Evolutionary conservation across 305 asterid genomes (phyloP).

Genomic region (Ajuga reptans): DNA sequence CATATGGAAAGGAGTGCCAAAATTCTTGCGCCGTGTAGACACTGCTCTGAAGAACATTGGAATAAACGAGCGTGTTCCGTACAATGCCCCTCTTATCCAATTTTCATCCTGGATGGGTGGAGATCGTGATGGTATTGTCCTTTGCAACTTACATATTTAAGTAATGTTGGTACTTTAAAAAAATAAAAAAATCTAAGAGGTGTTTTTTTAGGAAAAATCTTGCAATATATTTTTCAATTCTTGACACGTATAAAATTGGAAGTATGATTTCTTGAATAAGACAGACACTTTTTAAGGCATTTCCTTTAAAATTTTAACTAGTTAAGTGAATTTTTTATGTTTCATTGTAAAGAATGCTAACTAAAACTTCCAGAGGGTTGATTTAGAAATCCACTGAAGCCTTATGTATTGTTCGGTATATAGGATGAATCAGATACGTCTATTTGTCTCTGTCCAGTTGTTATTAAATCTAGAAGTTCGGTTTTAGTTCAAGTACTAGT

Average conservation of each 20-base stretch:
- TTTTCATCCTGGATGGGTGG: slow-evolving; percentile 98
- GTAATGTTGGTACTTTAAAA: background rate
- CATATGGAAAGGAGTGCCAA: slow-evolving; percentile 93
- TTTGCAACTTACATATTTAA: background rate
- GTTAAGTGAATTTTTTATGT: background rate
- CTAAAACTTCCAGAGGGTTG: too few species aligned
- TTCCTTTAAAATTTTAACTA: background rate
- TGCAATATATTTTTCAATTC: background rate
- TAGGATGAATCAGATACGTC: background rate
- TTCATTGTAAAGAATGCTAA: too few species aligned
- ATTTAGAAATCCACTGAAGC: too few species aligned
- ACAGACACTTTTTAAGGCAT: background rate
- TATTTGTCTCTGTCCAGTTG: background rate
- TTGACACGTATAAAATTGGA: background rate
- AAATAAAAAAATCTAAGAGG: too few species aligned
- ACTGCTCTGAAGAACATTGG: slow-evolving; percentile 91
- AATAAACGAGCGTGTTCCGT: slow-evolving; percentile 80
- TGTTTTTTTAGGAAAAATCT: too few species aligned
- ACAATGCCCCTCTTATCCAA: slow-evolving; percentile 81
- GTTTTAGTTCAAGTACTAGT: background rate
- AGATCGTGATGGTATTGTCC: slow-evolving; percentile 73
- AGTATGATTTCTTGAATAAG: background rate
- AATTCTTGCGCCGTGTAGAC: slow-evolving; percentile 79
- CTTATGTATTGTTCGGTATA: too few species aligned
- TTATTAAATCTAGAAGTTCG: background rate